Base-by-base conservation (phyloP, 108 stramenopile species). In the Discostella stelligeroides region DNA sequence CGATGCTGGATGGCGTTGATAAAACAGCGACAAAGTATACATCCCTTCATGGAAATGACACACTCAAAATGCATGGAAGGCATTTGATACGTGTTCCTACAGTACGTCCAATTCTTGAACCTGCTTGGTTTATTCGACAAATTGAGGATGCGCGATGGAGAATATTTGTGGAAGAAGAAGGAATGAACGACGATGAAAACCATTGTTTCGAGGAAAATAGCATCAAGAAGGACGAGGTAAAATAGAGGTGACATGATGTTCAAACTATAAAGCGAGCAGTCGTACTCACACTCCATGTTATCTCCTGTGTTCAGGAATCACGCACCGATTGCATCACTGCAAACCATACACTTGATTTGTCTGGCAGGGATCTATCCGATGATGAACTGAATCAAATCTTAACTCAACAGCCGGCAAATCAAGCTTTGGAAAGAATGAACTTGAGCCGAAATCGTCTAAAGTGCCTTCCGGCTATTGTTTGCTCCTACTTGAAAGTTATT, bases 1-100 rank as follows among this genome's bases (percentile, higher is more conserved):
- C 67, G n/a, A 21, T 66, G 12, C 20, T 37, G 1, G 45, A 25
- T 4, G 15, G 48, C 12, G 30, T 20, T 43, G 12, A 47, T 43
- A 53, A 23, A 39, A 39, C 23, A 9, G 8, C 39, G 14, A 34
- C 70, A 38, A 55, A 30, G 7, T 90, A 83, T 57, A 37, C 47
- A 56, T 82, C 86, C 13, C 60, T 90, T 42, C 60, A 66, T 45
- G 86, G 80, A 27, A 13, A 70, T 0, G 81, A 76, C 14, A 83
- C 76, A 14, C 72, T 81, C 17, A 38, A 59, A 20, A 73, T 79
- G 66, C 88, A 94, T 43, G 92, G 92, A 9, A 72, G 84, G 24
- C 85, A 94, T 64, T 67, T 94, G 53, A 80, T 91, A 42, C 88
- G 90, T 21, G 90, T 91, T 24, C 92, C 90, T 18, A 94, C 92